Evolutionary conservation across 1,139 yeast species (phyloP), one percentile per base, ranked within the genome.

Genomic region (Pichia sp.): DNA sequence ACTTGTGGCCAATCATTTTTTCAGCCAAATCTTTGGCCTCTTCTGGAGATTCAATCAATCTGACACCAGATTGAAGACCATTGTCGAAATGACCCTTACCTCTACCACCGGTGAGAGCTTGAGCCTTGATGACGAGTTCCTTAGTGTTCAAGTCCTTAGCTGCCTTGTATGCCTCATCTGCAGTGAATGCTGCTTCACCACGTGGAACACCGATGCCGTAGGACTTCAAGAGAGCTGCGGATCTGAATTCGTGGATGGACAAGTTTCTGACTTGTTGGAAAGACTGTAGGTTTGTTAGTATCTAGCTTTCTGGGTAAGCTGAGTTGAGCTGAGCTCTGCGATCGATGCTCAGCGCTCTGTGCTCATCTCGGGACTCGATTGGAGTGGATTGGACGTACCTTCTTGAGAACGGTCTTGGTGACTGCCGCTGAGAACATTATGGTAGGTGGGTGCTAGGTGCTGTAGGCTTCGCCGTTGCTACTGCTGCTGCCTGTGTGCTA

Each of bases 81-180:
- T 79, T 79, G 67, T 87, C 96, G 52, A 91, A 88, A 65, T 85
- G 88, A 48, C 99, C 99, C 66, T 91, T 91, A 68, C 99, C 99
- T 67, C 99, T 82, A 59, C 99, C 99, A 67, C 99, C 99, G 44
- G 98, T 88, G 57, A 93, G 74, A 37, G 95, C 97, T 69, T 91
- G 99, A 42, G 98, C 98, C 72, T 91, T 91, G 63, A 91, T 76
- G 49, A 91, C 97, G 67, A 91, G 70, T 52, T 86, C 94, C 53
- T 77, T 77, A 48, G 84, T 70, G 51, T 78, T 74, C 53, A 72
- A 63, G 52, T 69, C 60, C 60, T 74, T 68, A 49, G 97, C 97
- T 40, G 81, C 78, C 41, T 78, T 72, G 58, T 62, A 85, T 34
- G 98, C 97, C 47, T 83, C 94, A 54, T 81, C 82, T 35, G 96